phyloP scores from a whole-genome alignment of 768 basidiomycete genomes.

The Rubroboletus pulcherrimus region DNA sequence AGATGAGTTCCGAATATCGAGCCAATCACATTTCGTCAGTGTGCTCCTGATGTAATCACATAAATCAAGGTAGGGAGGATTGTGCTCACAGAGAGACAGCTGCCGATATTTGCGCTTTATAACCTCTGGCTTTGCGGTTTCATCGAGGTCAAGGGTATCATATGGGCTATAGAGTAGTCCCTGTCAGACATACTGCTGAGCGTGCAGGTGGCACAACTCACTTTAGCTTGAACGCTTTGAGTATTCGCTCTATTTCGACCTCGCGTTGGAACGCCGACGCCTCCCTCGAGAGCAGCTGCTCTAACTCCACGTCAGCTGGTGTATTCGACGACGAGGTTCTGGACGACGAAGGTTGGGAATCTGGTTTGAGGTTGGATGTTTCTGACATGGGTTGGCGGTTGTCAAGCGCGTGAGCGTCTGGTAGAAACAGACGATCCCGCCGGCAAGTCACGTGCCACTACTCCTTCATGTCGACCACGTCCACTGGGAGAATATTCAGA shows the following conservation, averaged over 20 bases:
- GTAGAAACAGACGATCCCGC: background rate
- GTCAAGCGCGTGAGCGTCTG: background rate
- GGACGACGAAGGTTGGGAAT: background rate
- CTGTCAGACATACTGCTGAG: background rate
- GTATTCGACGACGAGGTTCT: constrained; percentile 7
- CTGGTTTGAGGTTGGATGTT: constrained; percentile 17
- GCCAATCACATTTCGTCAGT: constrained; percentile 19
- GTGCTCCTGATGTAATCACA: constrained; percentile 9
- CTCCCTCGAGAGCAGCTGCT: constrained; percentile 74
- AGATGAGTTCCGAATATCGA: background rate
- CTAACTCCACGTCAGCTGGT: constrained; percentile 55
- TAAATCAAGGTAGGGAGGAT: constrained; percentile 5
- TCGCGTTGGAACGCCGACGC: constrained; percentile 85
- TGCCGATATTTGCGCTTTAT: constrained; percentile 89
- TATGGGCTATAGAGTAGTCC: constrained; percentile 63
- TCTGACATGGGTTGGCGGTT: constrained; percentile 19
- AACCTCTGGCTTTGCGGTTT: constrained; percentile 67
- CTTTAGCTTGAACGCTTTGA: constrained; percentile 97
- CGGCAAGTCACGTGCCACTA: constrained; percentile 18
- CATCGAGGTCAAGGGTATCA: constrained; percentile 83
- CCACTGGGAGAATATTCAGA: background rate
- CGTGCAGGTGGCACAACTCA: constrained; percentile 35
- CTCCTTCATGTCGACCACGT: constrained; percentile 2
- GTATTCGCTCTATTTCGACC: constrained; percentile 85
- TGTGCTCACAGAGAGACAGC: constrained; percentile 71